phyloP scores from a whole-genome alignment of 805 yeast species.

The Ogataea saltuana region DNA sequence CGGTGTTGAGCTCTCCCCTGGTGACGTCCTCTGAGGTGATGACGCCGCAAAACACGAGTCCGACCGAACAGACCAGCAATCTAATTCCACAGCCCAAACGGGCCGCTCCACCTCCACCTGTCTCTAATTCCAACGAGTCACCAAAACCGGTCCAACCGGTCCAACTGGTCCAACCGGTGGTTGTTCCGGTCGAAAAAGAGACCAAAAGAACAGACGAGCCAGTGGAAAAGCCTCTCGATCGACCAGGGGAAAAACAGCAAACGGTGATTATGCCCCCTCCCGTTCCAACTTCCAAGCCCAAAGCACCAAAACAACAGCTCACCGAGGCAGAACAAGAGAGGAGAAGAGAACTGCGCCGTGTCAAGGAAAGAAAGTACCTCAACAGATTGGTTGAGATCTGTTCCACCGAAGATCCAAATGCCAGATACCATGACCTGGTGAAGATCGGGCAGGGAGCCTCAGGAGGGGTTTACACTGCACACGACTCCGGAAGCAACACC shows the following conservation, averaged over 20 bases:
- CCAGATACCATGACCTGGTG: conserved; percentile 61
- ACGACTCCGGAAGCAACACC: conserved; percentile 52
- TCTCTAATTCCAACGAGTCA: background rate
- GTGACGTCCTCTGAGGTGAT: too few relatives aligned
- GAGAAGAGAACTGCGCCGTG: conserved; percentile 77
- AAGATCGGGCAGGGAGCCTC: conserved; percentile 98
- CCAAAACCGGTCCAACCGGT: background rate
- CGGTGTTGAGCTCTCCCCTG: too few relatives aligned
- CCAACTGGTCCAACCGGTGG: background rate
- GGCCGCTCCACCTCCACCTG: conserved; percentile 1
- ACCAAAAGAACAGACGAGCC: too few relatives aligned
- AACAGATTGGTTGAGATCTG: conserved; percentile 75
- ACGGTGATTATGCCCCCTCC: too few relatives aligned
- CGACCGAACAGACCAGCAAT: too few relatives aligned
- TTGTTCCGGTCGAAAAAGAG: too few relatives aligned
- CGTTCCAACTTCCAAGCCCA: conserved; percentile 29
- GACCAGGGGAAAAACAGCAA: too few relatives aligned
- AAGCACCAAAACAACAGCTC: conserved; percentile 35
- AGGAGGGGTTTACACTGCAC: conserved; percentile 94
- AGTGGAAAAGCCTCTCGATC: too few relatives aligned
- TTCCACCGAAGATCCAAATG: conserved; percentile 80
- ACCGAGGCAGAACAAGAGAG: conserved; percentile 61
- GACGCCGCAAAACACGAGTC: background rate
- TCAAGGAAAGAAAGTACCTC: conserved; percentile 69
- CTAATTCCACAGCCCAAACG: background rate